Evolutionary conservation across 2,329 filamentous ascomycete species (phyloP), one percentile per base, ranked within the genome.

Genomic region (Pyrenophora graminea): DNA sequence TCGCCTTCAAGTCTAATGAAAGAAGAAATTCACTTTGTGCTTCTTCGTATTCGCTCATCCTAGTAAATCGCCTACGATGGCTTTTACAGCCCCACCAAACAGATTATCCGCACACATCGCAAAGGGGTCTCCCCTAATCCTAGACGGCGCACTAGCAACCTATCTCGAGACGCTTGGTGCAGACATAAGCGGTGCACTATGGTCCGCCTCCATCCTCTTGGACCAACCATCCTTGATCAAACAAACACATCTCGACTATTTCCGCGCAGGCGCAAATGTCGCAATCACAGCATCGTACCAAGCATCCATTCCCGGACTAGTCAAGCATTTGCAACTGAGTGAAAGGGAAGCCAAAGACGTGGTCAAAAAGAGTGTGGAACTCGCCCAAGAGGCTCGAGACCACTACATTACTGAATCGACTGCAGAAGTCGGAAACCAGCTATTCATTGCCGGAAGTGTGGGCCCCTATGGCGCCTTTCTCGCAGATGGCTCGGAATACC

Each of bases 241-340:
- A 41, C 56, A 70, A 55, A 72, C 78, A 4, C 78, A 80, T 59
- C 57, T 72, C 17, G 72, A 76, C 54, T 79, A 79, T 62, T 80
- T 67, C 61, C 57, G 63, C 6, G 70, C 76, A 9, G 77, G 77
- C 31, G 76, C 77, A n/a, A 67, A 77, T 43, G 64, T 80, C 23
- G 77, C 75, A 9, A 79, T 77, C 58, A 80, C 78, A 27, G 70
- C 77, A 4, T 77, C 72, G 12, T 80, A 80, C 54, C 78, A 80
- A 62, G 76, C 78, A 2, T 74, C 73, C n/a, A 59, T 73, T 6
- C 63, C 63, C 2, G 78, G 78, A 5, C 62, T 80, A 4, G 39
- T 55, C 9, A 60, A 75, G 25, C 73, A 79, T 43, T 61, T 77
- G 9, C 55, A 55, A 1, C 34, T 77, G 30, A 59, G 48, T 30